These are phyloP conservation scores for Filosporella fistucella DNA, from an alignment of 495 filamentous ascomycete species.

Conservation along the genomic window DNA sequence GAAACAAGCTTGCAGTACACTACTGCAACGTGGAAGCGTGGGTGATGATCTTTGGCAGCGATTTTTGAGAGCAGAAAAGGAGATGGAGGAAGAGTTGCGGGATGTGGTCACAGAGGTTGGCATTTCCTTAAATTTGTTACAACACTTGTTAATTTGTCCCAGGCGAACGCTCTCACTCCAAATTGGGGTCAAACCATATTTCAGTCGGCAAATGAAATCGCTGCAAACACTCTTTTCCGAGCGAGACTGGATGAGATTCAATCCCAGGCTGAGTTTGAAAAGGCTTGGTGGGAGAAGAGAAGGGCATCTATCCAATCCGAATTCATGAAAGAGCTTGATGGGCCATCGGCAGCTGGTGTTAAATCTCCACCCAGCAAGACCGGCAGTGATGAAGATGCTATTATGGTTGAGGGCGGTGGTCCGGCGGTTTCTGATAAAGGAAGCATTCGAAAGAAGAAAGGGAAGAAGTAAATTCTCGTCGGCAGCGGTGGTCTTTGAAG, in stretches of 20 bases:
- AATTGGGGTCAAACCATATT: constrained; percentile 94
- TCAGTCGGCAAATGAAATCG: constrained; percentile 86
- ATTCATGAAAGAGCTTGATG: constrained; percentile 82
- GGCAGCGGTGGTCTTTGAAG: background rate
- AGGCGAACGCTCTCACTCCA: constrained; percentile 83
- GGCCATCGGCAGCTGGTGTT: constrained; percentile 31
- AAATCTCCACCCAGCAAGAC: constrained; percentile 27
- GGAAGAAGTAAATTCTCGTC: constrained; percentile 59
- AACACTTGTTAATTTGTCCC: constrained; percentile 5
- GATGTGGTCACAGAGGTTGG: constrained; percentile 90
- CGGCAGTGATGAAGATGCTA: constrained; percentile 77
- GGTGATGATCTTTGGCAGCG: constrained; percentile 97
- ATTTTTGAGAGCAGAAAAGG: constrained; percentile 86
- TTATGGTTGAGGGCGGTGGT: constrained; percentile 72
- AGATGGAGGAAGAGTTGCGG: constrained; percentile 92
- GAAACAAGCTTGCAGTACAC: constrained; percentile 76
- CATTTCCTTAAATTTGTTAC: background rate
- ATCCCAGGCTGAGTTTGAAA: constrained; percentile 62
- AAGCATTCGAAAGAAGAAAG: constrained; percentile 64
- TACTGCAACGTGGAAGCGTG: constrained; percentile 86
- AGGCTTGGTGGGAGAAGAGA: constrained; percentile 89
- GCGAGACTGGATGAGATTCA: constrained; percentile 61
- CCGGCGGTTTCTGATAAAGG: constrained; percentile 42
- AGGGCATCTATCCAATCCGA: constrained; percentile 62
- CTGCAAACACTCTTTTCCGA: constrained; percentile 60